phyloP scores from a whole-genome alignment of 129 eudicot species.

The Tanacetum coccineum region DNA sequence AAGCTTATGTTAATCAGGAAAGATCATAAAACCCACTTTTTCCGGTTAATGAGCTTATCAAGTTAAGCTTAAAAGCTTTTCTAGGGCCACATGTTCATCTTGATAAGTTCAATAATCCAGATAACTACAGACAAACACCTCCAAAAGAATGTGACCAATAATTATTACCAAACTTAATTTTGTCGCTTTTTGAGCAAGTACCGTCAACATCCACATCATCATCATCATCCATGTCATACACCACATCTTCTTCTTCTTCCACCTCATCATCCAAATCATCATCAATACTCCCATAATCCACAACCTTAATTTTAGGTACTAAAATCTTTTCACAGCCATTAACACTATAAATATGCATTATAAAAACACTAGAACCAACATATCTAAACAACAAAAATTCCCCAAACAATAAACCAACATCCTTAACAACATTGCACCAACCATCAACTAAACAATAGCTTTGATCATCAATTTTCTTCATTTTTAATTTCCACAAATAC shows the following conservation, averaged over 20 bases:
- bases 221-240: not conserved
- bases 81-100: too few relatives aligned
- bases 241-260: not conserved
- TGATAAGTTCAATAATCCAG: too few relatives aligned
- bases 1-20: too few relatives aligned
- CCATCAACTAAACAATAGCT: conserved; percentile 8
- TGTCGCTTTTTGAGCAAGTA: not conserved
- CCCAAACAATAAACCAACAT: conserved; percentile 14
- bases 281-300: not conserved
- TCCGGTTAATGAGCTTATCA: too few relatives aligned
- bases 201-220: too few relatives aligned
- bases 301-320: not conserved
- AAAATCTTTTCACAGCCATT: conserved; percentile 21
- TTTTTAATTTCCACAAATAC: conserved; percentile 17
- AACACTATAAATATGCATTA: not conserved
- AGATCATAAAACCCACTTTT: too few relatives aligned
- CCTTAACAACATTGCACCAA: conserved; percentile 26
- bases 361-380: conserved; percentile 22
- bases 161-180: not conserved
- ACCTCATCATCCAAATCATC: not conserved
- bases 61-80: too few relatives aligned
- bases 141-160: not conserved
- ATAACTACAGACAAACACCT: too few relatives aligned
- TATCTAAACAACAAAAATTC: conserved; percentile 19
- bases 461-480: not conserved